phyloP scores from a whole-genome alignment of 768 basidiomycete genomes.

The Macrocybe gigantea region DNA sequence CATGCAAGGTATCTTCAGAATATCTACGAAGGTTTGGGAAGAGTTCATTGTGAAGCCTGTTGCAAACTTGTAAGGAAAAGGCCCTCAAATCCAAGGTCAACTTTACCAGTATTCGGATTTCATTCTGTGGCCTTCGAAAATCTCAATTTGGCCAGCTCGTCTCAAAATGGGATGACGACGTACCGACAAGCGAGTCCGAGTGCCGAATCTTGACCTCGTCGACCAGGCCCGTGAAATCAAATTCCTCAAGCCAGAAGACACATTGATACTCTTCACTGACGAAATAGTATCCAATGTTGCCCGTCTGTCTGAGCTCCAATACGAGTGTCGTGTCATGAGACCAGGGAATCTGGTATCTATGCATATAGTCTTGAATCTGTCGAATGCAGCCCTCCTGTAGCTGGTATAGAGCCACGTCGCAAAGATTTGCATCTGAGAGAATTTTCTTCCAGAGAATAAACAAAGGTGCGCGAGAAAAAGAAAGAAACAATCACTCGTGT shows the following conservation, averaged over 20 bases:
- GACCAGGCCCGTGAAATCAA: neutral
- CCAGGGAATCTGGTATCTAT: neutral
- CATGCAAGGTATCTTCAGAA: neutral
- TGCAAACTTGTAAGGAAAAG: neutral
- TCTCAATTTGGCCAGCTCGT: neutral
- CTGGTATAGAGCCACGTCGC: neutral
- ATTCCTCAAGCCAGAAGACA: slow-evolving; percentile 4
- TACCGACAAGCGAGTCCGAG: neutral
- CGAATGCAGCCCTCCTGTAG: neutral
- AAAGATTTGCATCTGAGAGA: slow-evolving; percentile 5
- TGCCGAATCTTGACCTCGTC: slow-evolving; percentile 1
- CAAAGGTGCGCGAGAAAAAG: too few relatives aligned
- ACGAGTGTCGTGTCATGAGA: slow-evolving; percentile 1
- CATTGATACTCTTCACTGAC: slow-evolving; percentile 3
- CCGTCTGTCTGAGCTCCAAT: neutral
- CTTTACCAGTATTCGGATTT: slow-evolving; percentile 4
- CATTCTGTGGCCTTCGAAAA: neutral
- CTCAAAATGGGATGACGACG: neutral
- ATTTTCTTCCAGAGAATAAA: neutral
- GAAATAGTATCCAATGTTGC: slow-evolving; percentile 6
- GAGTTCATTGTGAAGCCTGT: slow-evolving; percentile 4
- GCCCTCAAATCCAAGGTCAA: neutral
- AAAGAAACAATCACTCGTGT: neutral
- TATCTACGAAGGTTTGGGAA: neutral
- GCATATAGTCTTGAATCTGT: neutral